phyloP scores from a whole-genome alignment of 768 basidiomycete species.

The Termitomyces sp. region DNA sequence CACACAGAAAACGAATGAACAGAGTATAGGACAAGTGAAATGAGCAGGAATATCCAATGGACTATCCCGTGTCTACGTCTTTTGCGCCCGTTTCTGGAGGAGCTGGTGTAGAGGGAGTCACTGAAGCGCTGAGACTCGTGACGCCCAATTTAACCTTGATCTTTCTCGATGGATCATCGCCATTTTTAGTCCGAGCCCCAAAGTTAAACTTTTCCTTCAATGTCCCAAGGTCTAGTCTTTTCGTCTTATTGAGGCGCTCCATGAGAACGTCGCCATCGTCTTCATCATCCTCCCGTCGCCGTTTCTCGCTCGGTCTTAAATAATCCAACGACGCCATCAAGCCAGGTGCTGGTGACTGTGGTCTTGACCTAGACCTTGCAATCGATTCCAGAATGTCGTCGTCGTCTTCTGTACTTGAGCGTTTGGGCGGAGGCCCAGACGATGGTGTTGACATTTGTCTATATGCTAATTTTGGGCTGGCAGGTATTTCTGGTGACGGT shows the following conservation, averaged over 20 bases:
- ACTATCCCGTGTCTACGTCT: conserved; percentile 70
- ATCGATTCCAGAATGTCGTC: conserved; percentile 59
- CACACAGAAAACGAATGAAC: not conserved
- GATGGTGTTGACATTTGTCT: conserved; percentile 27
- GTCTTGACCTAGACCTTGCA: conserved; percentile 31
- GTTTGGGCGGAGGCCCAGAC: conserved; percentile 38
- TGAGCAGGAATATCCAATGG: not conserved
- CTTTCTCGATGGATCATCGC: conserved; percentile 61
- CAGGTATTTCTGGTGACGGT: conserved; percentile 26
- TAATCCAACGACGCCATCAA: conserved; percentile 30
- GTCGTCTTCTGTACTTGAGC: conserved; percentile 32
- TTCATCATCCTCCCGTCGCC: conserved; percentile 65
- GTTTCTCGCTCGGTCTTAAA: conserved; percentile 61
- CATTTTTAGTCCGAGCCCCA: conserved; percentile 30
- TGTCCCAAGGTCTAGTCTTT: conserved; percentile 44
- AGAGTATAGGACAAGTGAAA: conserved; percentile 1
- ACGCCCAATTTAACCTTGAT: conserved; percentile 69
- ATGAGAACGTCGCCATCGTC: conserved; percentile 69
- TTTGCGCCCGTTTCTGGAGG: conserved; percentile 64
- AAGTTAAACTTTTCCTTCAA: conserved; percentile 31
- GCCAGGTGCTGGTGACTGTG: conserved; percentile 32
- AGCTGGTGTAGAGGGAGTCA: conserved; percentile 29
- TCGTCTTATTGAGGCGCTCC: conserved; percentile 56
- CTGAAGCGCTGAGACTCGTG: conserved; percentile 30
- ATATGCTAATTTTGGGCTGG: conserved; percentile 31